Evolutionary conservation across 768 basidiomycete species (phyloP), one percentile per base, ranked within the genome.

Genomic region (Boletellus ananas): DNA sequence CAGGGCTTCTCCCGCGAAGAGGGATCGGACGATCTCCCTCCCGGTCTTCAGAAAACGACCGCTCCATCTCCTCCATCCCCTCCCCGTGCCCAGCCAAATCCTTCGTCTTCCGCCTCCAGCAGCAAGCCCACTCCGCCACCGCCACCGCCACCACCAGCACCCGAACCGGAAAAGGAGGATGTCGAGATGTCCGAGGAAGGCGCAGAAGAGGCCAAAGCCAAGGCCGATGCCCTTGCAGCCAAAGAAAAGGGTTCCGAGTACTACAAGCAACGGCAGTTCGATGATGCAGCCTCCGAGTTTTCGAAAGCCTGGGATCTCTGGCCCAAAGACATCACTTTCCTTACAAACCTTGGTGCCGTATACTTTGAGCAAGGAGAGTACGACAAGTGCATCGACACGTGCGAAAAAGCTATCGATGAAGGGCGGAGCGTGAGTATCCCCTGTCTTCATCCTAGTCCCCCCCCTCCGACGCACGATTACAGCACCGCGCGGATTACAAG

Each of bases 401-500:
- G 92, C 67, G 85, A 96, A 62, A 94, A 92, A 71, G 95, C 96
- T n/a, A 87, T 92, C 38, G 96, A 98, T 12, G 90, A 97, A 64
- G 96, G 93, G 29, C 86, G 94, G 52, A 78, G 74, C 52, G 87
- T 89, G 58, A 41, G 79, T 2, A 11, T 1, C 23, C 9, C 5
- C 45, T 17, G 27, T 29, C 18, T n/a, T 23, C 35, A 29, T 35
- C 36, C 23, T 2, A 18, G 6, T 27, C 12, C 27, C 31, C 45
- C n/a, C 18, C 37, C 44, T 9, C 41, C 47, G 27, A 56, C 23
- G 10, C n/a, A 21, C 42, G 9, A 29, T 20, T 3, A 12, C 64
- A 94, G 80, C 64, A 94, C 36, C 85, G 93, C 43, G 90, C 88
- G 5, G 95, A 99, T 72, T 98, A 83, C 79, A 98, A 96, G 72